Conservation (phyloP, 257 asterid species). For the Gentiana dahurica region DNA sequence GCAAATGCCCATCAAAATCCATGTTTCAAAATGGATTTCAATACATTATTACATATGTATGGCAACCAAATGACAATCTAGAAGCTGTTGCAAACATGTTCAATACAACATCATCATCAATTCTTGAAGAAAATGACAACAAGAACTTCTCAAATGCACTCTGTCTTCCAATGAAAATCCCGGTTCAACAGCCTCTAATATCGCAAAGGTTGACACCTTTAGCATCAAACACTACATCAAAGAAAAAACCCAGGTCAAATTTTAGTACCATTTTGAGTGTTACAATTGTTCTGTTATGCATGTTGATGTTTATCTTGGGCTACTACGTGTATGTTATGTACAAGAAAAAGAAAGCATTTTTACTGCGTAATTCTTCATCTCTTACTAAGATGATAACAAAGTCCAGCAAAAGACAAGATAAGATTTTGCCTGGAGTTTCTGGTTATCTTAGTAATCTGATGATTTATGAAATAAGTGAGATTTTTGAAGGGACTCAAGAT, state of each 20-base stretch:
- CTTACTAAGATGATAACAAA: slow-evolving; percentile 15
- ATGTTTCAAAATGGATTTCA: slow-evolving; percentile 19
- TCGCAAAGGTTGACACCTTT: slow-evolving; percentile 28
- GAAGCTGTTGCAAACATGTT: slow-evolving; percentile 44
- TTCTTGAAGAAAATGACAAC: slow-evolving; percentile 36
- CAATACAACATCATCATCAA: slow-evolving; percentile 30
- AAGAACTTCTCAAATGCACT: slow-evolving; percentile 48
- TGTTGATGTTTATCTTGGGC: slow-evolving; percentile 18
- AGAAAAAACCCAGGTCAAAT: slow-evolving; percentile 11
- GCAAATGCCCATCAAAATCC: slow-evolving; percentile 48
- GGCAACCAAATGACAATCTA: slow-evolving; percentile 61
- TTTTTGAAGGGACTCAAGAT: slow-evolving; percentile 52
- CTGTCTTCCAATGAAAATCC: slow-evolving; percentile 51
- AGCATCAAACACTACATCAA: slow-evolving; percentile 18
- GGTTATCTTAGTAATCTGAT: slow-evolving; percentile 57
- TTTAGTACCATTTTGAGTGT: slow-evolving; percentile 21
- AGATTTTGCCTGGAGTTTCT: slow-evolving; percentile 69
- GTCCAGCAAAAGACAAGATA: slow-evolving; percentile 35
- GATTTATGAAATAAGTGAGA: slow-evolving; percentile 37
- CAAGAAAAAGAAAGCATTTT: slow-evolving; percentile 22
- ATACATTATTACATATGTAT: slow-evolving; percentile 54
- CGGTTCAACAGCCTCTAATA: slow-evolving; percentile 30
- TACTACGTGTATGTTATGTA: slow-evolving; percentile 18
- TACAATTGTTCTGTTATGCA: slow-evolving; percentile 18
- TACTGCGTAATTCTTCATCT: slow-evolving; percentile 20